Evolutionary conservation across 257 asterid genomes (phyloP), one percentile per base, ranked within the genome.

Genomic region (Salvia hispanica): DNA sequence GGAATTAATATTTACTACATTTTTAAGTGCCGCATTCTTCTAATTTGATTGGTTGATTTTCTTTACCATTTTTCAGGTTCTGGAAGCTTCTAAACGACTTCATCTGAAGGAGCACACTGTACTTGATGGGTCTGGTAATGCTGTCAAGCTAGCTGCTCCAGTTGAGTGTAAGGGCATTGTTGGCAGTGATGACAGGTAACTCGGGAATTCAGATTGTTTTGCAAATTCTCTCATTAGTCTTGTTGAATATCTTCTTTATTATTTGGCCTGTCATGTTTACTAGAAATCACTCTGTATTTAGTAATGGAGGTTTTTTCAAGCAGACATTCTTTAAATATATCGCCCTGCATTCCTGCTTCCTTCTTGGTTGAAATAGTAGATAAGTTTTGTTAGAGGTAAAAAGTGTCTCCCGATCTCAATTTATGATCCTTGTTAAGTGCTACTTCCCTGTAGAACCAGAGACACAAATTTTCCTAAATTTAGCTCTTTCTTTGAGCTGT

Each of bases 121-220:
- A 69, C 88, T 82, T 39, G 99, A 94, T 74, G 95, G 85, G 72
- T 83, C 95, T 76, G 96, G 93, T 62, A 88, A 88, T 78, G 80
- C 72, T 66, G 80, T 85, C 76, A 89, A 83, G 77, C 80, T 94
- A 72, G 98, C 96, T 71, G 99, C 97, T 63, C 98, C 99, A 57
- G 98, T 91, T 71, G 98, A 91, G 83, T 88, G 95, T 88, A 94
- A 94, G 82, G 99, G 98, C 75, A 94, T 91, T 80, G 95, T 94
- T 72, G 99, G 99, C 62, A 94, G 99, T 34, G 99, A 91, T 78
- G 97, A 86, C 90, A 88, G 99, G 99, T 94, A 76, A 50, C 57
- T 53, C 16, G 67, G 67, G 37, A 8, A 66, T 18, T 66, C 45
- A 25, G 47, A 57, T 46, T 61, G 45, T 58, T 31, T 18, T 2